Evolutionary conservation across 768 basidiomycete species (phyloP).

Genomic region (Strobilomyces echinocephalus): DNA sequence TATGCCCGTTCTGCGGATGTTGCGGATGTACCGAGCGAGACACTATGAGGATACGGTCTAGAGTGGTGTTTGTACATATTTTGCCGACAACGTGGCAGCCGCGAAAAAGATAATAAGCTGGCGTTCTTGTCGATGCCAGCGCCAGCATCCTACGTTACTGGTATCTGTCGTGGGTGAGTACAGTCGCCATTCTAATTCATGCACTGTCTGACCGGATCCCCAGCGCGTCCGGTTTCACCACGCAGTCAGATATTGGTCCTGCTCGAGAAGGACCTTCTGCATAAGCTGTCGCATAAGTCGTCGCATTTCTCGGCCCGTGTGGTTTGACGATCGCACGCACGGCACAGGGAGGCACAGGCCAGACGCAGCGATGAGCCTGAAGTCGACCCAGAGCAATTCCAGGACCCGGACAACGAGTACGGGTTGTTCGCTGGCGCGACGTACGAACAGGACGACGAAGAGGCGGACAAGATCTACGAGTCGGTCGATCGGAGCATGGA

Average conservation of each 20-base stretch:
- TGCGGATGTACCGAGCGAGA: constrained; percentile 78
- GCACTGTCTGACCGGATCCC: constrained; percentile 4
- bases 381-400: constrained; percentile 84
- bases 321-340: not conserved
- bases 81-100: constrained; percentile 23
- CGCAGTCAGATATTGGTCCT: constrained; percentile 97
- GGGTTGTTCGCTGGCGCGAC: constrained; percentile 94
- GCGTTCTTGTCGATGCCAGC: constrained; percentile 90
- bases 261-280: constrained; percentile 93
- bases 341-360: constrained; percentile 73
- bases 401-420: constrained; percentile 96
- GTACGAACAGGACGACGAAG: constrained; percentile 96
- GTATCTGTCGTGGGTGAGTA: constrained; percentile 60
- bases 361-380: constrained; percentile 84
- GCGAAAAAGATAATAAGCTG: constrained; percentile 71
- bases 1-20: constrained; percentile 68
- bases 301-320: not conserved
- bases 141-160: constrained; percentile 95
- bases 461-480: constrained; percentile 94
- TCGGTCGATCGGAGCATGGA: constrained; percentile 88
- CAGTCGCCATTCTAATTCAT: constrained; percentile 36
- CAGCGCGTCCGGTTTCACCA: constrained; percentile 96
- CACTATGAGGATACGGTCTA: constrained; percentile 43
- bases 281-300: constrained; percentile 72
- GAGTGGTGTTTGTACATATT: constrained; percentile 19